Conservation (phyloP, 1,284 basidiomycete genomes). For the Wallemia hederae region DNA sequence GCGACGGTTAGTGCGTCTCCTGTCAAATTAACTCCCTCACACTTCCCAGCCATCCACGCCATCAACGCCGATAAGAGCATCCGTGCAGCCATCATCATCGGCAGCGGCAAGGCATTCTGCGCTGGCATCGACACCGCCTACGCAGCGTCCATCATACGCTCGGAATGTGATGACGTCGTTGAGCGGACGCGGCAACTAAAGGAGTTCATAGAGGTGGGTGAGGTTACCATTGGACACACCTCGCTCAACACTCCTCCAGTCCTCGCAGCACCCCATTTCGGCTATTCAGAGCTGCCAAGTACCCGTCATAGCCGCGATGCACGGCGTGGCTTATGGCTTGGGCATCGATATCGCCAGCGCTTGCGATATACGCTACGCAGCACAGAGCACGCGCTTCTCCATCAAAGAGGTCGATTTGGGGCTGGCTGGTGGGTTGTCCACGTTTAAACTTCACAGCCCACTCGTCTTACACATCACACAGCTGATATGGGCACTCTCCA, state of each 20-base stretch:
- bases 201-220: no score
- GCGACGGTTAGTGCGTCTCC: neutral
- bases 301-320: slow-evolving; percentile 59
- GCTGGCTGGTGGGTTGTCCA: neutral
- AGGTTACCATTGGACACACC: no score
- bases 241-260: slow-evolving; percentile 8
- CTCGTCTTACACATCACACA: slow-evolving; percentile 17
- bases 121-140: neutral
- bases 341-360: slow-evolving; percentile 44
- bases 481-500: slow-evolving; percentile 75
- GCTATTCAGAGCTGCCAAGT: slow-evolving; percentile 39
- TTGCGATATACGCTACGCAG: slow-evolving; percentile 52
- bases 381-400: slow-evolving; percentile 31
- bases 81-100: neutral
- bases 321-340: slow-evolving; percentile 45
- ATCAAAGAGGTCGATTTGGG: slow-evolving; percentile 31
- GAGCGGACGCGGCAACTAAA: no score
- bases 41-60: neutral
- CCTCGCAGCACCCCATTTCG: slow-evolving; percentile 42
- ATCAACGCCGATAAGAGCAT: neutral
- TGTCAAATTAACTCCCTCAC: neutral
- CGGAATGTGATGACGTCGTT: no score
- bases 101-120: neutral
- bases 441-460: neutral
- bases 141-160: no score